Evolutionary conservation across 2,329 filamentous ascomycete genomes (phyloP), one percentile per base, ranked within the genome.

Genomic region (Coniosporium tulheliwenetii): DNA sequence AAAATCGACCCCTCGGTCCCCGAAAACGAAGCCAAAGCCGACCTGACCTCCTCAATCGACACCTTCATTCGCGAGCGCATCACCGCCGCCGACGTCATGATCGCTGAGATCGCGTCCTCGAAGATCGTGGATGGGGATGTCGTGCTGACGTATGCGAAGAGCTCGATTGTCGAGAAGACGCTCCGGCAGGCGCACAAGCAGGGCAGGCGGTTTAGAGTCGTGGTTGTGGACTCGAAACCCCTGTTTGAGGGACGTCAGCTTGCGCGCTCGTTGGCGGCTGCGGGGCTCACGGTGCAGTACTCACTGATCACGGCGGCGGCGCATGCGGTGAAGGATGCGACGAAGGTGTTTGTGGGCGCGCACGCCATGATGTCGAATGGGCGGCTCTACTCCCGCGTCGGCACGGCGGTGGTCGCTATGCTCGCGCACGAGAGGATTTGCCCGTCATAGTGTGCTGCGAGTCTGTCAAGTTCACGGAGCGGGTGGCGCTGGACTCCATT

Each of bases 301-400:
- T 77, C 78, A 30, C 76, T 89, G 7, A 78, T 93, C 33, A 81
- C 84, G 44, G 85, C 79, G 10, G 69, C 93, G 42, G 77, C 77
- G 39, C 77, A 83, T 48, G 79, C 81, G 36, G 73, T 94, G 40
- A 75, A 77, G 46, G 69, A 77, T 31, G 77, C 75, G 1, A 82
- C 79, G 5, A 78, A 80, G 50, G 78, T 91, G 8, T 74, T 96
- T 39, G 69, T 98, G 1, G 87, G 86, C 10, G 86, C 87, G 4
- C 87, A 95, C 57, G 84, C 85, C 33, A 91, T 98, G 77, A 91
- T 94, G 64, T 87, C 84, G 50, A 96, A 96, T 60, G 91, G 91
- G 7, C 75, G 84, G 30, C 72, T 98, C 50, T 93, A 93, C 60
- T 89, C 83, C 4, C 77, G 86, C 14, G 77, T 85, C 8, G 91